Conservation (phyloP, 2,329 filamentous ascomycete species). For the Chrysoporthe puriensis region DNA sequence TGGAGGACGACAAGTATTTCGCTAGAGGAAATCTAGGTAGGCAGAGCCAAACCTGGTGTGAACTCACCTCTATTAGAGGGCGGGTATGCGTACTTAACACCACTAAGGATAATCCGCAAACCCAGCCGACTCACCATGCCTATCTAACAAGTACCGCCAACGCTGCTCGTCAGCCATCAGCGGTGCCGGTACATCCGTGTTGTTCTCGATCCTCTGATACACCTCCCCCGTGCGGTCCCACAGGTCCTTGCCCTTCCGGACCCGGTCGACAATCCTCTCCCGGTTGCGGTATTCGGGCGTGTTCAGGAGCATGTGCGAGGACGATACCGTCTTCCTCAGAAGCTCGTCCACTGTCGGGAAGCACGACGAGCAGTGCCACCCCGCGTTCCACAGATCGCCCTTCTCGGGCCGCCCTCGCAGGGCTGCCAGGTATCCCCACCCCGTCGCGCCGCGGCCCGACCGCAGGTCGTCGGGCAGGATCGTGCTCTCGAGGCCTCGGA, state of each 20-base stretch:
- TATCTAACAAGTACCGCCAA: constrained; percentile 50
- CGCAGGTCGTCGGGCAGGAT: constrained; percentile 59
- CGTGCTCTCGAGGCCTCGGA: constrained; percentile 49
- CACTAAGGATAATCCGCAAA: constrained; percentile 49
- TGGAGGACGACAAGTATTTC: too few relatives aligned
- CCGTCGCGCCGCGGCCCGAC: constrained; percentile 45
- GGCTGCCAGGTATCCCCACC: constrained; percentile 35
- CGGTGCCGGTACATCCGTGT: constrained; percentile 56
- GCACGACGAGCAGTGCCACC: constrained; percentile 67
- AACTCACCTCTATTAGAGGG: neutral
- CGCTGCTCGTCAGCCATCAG: constrained; percentile 44
- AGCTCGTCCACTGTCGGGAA: constrained; percentile 60
- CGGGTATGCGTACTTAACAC: neutral
- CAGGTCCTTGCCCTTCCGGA: constrained; percentile 57
- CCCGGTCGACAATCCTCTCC: constrained; percentile 52
- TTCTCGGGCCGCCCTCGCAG: constrained; percentile 45
- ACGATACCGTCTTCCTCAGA: constrained; percentile 58
- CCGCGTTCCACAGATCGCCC: constrained; percentile 51
- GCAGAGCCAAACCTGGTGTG: too few relatives aligned
- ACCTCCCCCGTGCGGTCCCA: constrained; percentile 54
- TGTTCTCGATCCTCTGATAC: constrained; percentile 53
- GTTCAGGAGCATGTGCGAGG: constrained; percentile 60
- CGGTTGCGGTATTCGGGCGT: constrained; percentile 50
- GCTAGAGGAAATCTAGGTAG: too few relatives aligned
- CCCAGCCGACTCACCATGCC: constrained; percentile 51